Evolutionary conservation across 2,329 filamentous ascomycete species (phyloP), one percentile per base, ranked within the genome.

Genomic region (Penicillium corylophilum): DNA sequence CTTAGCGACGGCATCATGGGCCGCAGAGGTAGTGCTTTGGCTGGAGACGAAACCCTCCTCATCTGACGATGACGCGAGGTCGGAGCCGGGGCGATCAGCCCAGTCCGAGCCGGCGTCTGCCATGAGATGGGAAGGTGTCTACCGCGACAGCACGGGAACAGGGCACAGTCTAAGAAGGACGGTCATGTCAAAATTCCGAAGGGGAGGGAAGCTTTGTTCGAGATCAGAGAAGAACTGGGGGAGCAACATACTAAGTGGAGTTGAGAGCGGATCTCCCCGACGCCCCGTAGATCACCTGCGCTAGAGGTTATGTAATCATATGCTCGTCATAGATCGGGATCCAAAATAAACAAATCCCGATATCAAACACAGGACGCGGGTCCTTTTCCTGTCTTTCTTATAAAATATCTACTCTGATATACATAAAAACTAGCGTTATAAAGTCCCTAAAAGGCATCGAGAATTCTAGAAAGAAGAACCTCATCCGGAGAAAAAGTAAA

Each of bases 41-140:
- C 59, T 67, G 2, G 66, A 65, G 28, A 61, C 51, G 33, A 64
- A 60, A 29, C 62, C 64, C 26, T 69, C 65, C 23, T 68, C 68
- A 40, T 69, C 68, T 7, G 65, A 67, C 12, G 63, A 59, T 44
- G 55, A 48, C 18, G 46, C 59, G 15, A 57, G 44, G 49, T 67
- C 62, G 45, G 63, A 56, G 48, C 50, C 57, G 29, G 60, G 51
- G 46, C 56, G 59, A 49, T 60, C 58, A 53, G 62, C 60, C 39
- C 61, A 50, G 56, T 59, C 61, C 40, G 60, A 52, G 50, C 59
- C 59, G 48, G 58, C 46, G 24, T 57, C 61, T 42, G 65, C 60
- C 67, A 70, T 69, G 31, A 59, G 42, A 42, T 44, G 36, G 13
- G 31, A 42, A 41, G 26, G 36, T 20, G 20, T 46, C 48, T 49